phyloP scores from a whole-genome alignment of 257 asterid species.

The Salvia hispanica region DNA sequence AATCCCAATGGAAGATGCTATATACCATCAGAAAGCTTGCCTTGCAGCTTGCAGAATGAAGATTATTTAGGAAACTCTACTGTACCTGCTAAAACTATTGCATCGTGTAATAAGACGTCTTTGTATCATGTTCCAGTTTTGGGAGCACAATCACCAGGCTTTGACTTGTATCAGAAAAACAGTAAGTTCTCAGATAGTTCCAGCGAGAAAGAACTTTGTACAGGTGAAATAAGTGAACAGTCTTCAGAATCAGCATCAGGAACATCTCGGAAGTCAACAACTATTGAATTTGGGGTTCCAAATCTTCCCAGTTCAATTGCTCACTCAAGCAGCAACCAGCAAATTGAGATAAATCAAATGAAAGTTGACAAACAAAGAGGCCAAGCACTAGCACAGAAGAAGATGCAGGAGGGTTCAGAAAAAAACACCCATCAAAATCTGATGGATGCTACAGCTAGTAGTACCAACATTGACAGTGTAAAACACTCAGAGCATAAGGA shows the following conservation, averaged over 20 bases:
- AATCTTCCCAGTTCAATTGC: conserved; percentile 42
- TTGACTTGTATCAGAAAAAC: conserved; percentile 34
- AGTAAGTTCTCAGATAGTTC: conserved; percentile 25
- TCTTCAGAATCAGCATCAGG: conserved; percentile 64
- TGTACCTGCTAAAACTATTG: conserved; percentile 25
- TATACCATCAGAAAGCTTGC: conserved; percentile 36
- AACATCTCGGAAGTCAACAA: conserved; percentile 33
- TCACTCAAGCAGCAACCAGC: conserved; percentile 39
- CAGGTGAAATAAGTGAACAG: conserved; percentile 56
- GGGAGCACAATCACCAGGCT: conserved; percentile 42
- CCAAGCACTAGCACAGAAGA: conserved; percentile 37
- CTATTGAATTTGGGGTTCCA: conserved; percentile 33
- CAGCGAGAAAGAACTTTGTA: conserved; percentile 41
- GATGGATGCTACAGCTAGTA: conserved; percentile 50
- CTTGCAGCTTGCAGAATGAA: conserved; percentile 39
- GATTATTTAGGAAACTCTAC: conserved; percentile 26
- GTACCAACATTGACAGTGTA: conserved; percentile 39
- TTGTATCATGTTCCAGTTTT: conserved; percentile 32
- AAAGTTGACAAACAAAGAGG: conserved; percentile 35
- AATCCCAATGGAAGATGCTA: conserved; percentile 25
- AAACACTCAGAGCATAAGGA: conserved; percentile 48
- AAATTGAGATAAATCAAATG: conserved; percentile 30
- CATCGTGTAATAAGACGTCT: conserved; percentile 32
- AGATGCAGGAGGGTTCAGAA: conserved; percentile 42
- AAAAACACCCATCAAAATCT: conserved; percentile 33